A percentile compares a stretch with the other conserved stretches of the same genome.
Evolutionary conservation across 768 basidiomycete genomes (phyloP).

Genomic region (Dentipellis sp.): DNA sequence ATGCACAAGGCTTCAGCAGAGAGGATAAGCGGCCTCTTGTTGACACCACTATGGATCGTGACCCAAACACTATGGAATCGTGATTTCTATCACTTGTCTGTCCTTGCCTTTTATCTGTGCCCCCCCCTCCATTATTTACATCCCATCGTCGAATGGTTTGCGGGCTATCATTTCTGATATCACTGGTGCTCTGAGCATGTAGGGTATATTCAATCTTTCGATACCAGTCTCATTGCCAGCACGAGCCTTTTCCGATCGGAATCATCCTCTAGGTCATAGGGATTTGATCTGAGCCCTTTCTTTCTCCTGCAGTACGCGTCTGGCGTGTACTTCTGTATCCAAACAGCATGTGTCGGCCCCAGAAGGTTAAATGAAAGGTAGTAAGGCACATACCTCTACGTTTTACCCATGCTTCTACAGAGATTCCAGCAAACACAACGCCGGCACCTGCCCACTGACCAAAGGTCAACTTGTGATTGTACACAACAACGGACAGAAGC

Average conservation of each 20-base stretch:
- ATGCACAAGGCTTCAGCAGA: constrained; percentile 17
- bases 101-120: too few species aligned
- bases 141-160: too few species aligned
- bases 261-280: constrained; percentile 26
- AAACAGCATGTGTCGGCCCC: background rate
- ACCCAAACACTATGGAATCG: constrained; percentile 16
- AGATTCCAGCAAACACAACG: constrained; percentile 93
- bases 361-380: background rate
- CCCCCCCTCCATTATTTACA: too few species aligned
- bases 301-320: constrained; percentile 72
- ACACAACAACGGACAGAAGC: constrained; percentile 89
- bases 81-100: too few species aligned
- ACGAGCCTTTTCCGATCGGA: too few species aligned
- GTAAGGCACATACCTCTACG: constrained; percentile 52
- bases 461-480: constrained; percentile 71
- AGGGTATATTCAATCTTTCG: too few species aligned
- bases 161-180: too few species aligned
- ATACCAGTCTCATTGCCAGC: too few species aligned
- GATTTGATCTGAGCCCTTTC: constrained; percentile 79
- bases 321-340: constrained; percentile 63
- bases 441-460: constrained; percentile 94
- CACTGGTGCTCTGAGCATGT: too few species aligned
- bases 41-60: constrained; percentile 10
- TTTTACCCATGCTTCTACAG: constrained; percentile 87
- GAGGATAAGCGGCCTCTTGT: constrained; percentile 36